Evolutionary conservation across 179 eudicot genomes (phyloP).

Genomic region (Beta corolliflora): DNA sequence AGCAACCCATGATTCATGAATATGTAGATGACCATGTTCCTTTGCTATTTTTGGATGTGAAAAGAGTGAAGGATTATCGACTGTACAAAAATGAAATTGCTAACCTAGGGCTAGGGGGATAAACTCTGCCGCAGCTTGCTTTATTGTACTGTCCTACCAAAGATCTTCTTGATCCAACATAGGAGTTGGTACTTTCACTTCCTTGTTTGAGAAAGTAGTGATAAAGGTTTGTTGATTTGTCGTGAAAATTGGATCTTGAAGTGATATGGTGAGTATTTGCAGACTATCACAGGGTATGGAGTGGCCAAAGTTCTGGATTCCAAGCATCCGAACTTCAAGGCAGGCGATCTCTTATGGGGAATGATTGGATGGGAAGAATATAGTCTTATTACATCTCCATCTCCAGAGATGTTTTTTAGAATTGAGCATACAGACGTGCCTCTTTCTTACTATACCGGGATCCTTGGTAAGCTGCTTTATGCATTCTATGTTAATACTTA

Average conservation of each 20-base stretch:
- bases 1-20: too few relatives aligned
- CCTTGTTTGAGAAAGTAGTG: background rate
- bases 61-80: too few relatives aligned
- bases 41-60: too few relatives aligned
- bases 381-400: slow-evolving; percentile 37
- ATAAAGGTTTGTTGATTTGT: background rate
- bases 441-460: slow-evolving; percentile 71
- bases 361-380: slow-evolving; percentile 70
- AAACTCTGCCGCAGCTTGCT: background rate
- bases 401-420: slow-evolving; percentile 33
- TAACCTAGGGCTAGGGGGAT: too few relatives aligned
- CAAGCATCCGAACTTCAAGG: slow-evolving; percentile 49
- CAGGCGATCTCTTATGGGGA: slow-evolving; percentile 64
- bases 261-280: slow-evolving; percentile 16
- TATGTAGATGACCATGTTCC: too few relatives aligned
- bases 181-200: background rate
- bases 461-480: slow-evolving; percentile 50
- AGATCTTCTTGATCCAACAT: background rate
- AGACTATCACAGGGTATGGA: slow-evolving; percentile 61
- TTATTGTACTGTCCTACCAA: background rate
- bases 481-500: background rate
- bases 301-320: slow-evolving; percentile 66
- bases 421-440: slow-evolving; percentile 59
- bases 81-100: too few relatives aligned
- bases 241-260: background rate